Conservation (phyloP, 192 early-diverging fungal species). For the Dispira parvispora region DNA sequence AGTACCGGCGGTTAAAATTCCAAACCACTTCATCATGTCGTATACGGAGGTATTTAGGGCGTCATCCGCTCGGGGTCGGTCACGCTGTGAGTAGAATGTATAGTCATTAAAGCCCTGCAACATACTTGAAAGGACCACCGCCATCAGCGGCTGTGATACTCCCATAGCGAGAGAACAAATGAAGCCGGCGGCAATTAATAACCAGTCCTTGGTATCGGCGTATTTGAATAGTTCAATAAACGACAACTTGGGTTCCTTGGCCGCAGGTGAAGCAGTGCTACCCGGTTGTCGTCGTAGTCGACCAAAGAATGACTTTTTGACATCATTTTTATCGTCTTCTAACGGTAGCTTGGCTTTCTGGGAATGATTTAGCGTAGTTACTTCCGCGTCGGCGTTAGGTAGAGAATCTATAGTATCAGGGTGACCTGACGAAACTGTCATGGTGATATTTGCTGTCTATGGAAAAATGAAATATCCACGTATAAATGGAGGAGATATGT, state of each 20-base stretch:
- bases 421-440: no score
- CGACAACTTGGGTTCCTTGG: constrained; percentile 26
- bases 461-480: no score
- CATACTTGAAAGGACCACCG: constrained; percentile 21
- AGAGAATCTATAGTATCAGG: no score
- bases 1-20: constrained; percentile 13
- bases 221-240: constrained; percentile 54
- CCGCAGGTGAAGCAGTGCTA: no score
- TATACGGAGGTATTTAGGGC: constrained; percentile 12
- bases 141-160: constrained; percentile 28
- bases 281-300: no score
- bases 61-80: constrained; percentile 2
- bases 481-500: no score
- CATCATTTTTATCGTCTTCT: no score
- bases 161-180: constrained; percentile 24
- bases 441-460: no score
- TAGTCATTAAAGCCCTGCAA: constrained; percentile 16
- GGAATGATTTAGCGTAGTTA: no score
- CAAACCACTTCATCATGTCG: constrained; percentile 7
- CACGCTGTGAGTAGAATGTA: background rate
- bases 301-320: no score
- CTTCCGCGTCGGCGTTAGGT: no score
- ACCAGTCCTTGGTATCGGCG: constrained; percentile 35
- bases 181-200: constrained; percentile 29
- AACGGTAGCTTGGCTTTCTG: no score